Evolutionary conservation across 345 rosid species (phyloP), one percentile per base, ranked within the genome.

Genomic region (Syzygium oleosum): DNA sequence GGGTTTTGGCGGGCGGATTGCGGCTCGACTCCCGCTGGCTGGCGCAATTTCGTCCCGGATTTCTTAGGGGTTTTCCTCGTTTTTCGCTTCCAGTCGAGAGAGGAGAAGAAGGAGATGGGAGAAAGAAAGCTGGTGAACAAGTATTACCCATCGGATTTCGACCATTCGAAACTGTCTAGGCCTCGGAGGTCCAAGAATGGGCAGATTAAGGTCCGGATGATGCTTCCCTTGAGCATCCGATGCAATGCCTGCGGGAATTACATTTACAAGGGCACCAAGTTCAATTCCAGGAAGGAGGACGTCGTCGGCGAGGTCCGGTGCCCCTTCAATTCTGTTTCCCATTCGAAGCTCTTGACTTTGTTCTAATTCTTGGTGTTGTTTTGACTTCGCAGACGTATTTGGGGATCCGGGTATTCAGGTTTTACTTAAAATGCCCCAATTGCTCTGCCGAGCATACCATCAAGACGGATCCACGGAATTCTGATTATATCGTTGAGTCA

Each of bases 171-270:
- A 93, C 91, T 97, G 68, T 97, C 96, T 1, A 91, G 98, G 91
- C 88, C 88, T 84, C 90, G 95, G 84, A 92, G 95, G 65, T 97
- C 97, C 1, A 96, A 94, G 94, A 95, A 97, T 78, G 95, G 92
- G 85, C 99, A 97, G 89, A 96, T 96, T 77, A 97, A 97, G 92
- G 94, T 96, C 46, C 95, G 99, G 11, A 96, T 96, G 98, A 97
- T 94, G 98, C 96, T 96, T 92, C 97, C 99, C 0, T 95, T 97
- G 99, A 97, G 99, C 90, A 97, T 97, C 12, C 95, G 94, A 12
- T 97, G 98, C 91, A 88, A 91, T 52, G 95, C 98, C 8, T 94
- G 98, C 86, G 96, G 98, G 3, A 95, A 93, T 49, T 96, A 95
- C 90, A 95, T 97, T 97, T 96, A 95, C 89, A 96, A 94, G 90